Base-by-base conservation (phyloP, 2,329 filamentous ascomycete genomes). In the Fusarium ramigenum region DNA sequence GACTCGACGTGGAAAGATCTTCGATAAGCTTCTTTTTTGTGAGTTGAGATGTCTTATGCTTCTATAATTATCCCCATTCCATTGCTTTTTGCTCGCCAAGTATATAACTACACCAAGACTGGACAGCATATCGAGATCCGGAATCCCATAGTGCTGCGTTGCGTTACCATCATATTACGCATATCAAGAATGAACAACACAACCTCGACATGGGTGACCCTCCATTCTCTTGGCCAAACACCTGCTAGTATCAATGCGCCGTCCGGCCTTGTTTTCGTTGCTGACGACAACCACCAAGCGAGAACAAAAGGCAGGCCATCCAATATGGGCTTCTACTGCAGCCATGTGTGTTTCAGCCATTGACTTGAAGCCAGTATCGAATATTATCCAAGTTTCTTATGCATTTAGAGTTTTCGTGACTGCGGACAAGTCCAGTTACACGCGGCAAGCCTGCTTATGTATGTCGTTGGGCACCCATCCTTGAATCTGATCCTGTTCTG, bases 231-330 rank as follows among this genome's bases (percentile, higher is more conserved):
- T 49, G 39, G 49, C 71, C 71, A 74, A 72, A 49, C 63, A 72
- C 19, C 60, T 58, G 40, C 68, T 74, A 69, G 60, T 54, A 44
- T 60, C 42, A 36, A 66, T 70, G 54, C 64, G 50, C 46, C 56
- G 44, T 71, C 56, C 60, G 72, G 25, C 69, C 66, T 63, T 75
- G 69, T 70, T 73, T 75, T 77, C 49, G 70, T 73, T 72, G 75
- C 75, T 75, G 74, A 77, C 75, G 72, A 74, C 74, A 70, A 67
- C 75, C 61, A 54, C 53, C 60, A 46, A 67, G 69, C 63, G 37
- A 49, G 49, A 66, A 61, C 52, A 72, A 62, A 66, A 58, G 47
- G 32, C 18, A 54, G 30, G 40, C n/a, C 28, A 28, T 37, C 70
- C 66, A 71, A 59, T 62, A 47, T 66, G 47, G 16, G 39, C 14